Conservation (phyloP, 2,329 filamentous ascomycete genomes). For the Cladosporium phlei region DNA sequence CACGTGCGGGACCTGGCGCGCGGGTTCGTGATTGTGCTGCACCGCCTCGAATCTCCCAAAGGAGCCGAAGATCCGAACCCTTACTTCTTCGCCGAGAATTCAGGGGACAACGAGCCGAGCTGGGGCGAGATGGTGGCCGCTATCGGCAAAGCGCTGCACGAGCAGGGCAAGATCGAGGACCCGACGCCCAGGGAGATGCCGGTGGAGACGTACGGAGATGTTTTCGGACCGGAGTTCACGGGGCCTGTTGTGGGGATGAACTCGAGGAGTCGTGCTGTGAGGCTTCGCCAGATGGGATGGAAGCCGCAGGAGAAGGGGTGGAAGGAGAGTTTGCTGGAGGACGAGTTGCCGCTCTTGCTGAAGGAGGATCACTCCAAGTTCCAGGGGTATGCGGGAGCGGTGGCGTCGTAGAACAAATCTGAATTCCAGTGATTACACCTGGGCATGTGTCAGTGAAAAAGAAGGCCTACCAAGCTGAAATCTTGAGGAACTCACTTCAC, state of each 20-base stretch:
- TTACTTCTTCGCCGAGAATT: constrained; percentile 48
- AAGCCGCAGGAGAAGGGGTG: constrained; percentile 41
- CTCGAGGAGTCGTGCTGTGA: constrained; percentile 40
- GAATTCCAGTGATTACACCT: too few relatives aligned
- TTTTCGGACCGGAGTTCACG: constrained; percentile 36
- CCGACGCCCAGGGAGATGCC: constrained; percentile 35
- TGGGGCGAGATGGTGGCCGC: constrained; percentile 39
- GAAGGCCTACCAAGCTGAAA: too few relatives aligned
- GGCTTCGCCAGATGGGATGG: constrained; percentile 45
- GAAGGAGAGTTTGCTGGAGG: constrained; percentile 36
- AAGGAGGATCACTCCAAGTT: constrained; percentile 17
- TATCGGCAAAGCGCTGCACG: constrained; percentile 37
- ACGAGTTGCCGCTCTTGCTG: constrained; percentile 39
- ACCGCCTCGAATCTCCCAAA: constrained; percentile 37
- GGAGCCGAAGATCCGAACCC: constrained; percentile 37
- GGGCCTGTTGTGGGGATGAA: constrained; percentile 39
- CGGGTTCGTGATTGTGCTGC: constrained; percentile 43
- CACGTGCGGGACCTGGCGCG: constrained; percentile 47
- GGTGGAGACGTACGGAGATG: constrained; percentile 36
- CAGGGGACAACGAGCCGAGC: constrained; percentile 37
- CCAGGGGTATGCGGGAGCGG: constrained; percentile 14
- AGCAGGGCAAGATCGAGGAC: constrained; percentile 36
- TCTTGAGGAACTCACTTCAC: too few relatives aligned
- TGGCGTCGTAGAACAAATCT: constrained; percentile 4
- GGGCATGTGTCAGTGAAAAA: too few relatives aligned